phyloP scores from a whole-genome alignment of 129 eudicot species.

The Helianthus tuberosus region DNA sequence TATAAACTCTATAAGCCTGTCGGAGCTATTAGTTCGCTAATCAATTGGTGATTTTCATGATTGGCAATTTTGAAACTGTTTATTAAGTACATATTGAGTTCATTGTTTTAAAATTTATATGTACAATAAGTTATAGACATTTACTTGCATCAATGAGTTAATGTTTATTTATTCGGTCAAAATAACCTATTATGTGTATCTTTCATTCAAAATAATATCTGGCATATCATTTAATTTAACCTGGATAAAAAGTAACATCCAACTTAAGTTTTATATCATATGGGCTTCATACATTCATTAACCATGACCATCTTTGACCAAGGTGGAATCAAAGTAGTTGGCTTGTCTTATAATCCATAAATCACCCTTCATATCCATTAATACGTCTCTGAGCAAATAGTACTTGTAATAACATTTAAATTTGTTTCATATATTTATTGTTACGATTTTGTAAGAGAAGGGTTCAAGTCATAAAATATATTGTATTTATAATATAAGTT shows the following conservation, averaged over 20 bases:
- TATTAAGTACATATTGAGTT: neutral
- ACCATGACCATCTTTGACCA: conserved; percentile 22
- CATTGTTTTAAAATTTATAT: neutral
- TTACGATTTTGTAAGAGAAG: neutral
- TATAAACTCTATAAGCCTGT: too few species aligned
- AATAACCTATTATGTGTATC: too few species aligned
- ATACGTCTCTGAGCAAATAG: neutral
- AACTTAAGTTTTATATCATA: neutral
- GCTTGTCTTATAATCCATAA: neutral
- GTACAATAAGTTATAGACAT: neutral
- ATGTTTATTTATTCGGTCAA: too few species aligned
- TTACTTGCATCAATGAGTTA: neutral
- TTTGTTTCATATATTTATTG: neutral
- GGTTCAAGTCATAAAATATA: too few species aligned
- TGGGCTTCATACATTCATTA: neutral
- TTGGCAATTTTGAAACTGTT: too few species aligned
- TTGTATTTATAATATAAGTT: too few species aligned
- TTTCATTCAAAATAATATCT: too few species aligned
- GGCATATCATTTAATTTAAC: neutral
- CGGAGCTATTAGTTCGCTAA: too few species aligned
- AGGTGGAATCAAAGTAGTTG: conserved; percentile 27
- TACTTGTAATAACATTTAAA: neutral
- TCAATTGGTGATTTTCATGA: too few species aligned
- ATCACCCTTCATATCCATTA: conserved; percentile 4
- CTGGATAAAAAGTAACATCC: neutral